phyloP scores from a whole-genome alignment of 2,329 filamentous ascomycete species.

The Pseudophaeomoniella oleicola region DNA sequence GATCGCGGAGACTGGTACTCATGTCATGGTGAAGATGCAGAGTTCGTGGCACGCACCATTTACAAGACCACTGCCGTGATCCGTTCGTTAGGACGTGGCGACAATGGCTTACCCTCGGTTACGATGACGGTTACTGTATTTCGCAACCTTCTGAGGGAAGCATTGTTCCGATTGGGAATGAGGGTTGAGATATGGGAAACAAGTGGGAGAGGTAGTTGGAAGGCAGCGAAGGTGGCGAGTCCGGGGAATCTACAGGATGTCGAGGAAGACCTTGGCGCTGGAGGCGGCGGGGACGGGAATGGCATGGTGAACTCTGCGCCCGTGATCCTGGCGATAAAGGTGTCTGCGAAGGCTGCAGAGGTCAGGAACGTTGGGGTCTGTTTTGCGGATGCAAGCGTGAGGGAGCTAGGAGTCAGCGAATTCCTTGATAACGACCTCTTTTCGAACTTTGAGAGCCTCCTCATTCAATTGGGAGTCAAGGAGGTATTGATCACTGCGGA shows the following conservation, averaged over 20 bases:
- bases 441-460: slow-evolving; percentile 90
- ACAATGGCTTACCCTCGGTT: slow-evolving; percentile 78
- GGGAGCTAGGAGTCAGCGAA: slow-evolving; percentile 90
- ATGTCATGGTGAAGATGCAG: slow-evolving; percentile 33
- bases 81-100: slow-evolving; percentile 70
- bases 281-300: slow-evolving; percentile 36
- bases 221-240: slow-evolving; percentile 78
- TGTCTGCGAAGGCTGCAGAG: slow-evolving; percentile 74
- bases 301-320: slow-evolving; percentile 74
- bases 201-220: slow-evolving; percentile 67
- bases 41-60: slow-evolving; percentile 46
- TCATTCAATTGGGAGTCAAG: slow-evolving; percentile 91
- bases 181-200: slow-evolving; percentile 82
- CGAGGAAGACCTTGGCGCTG: slow-evolving; percentile 74
- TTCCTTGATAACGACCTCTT: slow-evolving; percentile 98
- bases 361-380: slow-evolving; percentile 82
- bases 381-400: slow-evolving; percentile 91
- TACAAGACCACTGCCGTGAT: slow-evolving; percentile 98
- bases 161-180: slow-evolving; percentile 80
- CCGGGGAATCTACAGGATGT: slow-evolving; percentile 94
- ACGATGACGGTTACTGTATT: slow-evolving; percentile 93
- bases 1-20: slow-evolving; percentile 93
- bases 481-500: slow-evolving; percentile 83
- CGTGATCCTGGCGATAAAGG: slow-evolving; percentile 89
- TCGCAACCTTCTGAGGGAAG: slow-evolving; percentile 86